These are phyloP conservation scores for Cryptomeria japonica DNA, from an alignment of 75 land plant species.

Conservation along the genomic window DNA sequence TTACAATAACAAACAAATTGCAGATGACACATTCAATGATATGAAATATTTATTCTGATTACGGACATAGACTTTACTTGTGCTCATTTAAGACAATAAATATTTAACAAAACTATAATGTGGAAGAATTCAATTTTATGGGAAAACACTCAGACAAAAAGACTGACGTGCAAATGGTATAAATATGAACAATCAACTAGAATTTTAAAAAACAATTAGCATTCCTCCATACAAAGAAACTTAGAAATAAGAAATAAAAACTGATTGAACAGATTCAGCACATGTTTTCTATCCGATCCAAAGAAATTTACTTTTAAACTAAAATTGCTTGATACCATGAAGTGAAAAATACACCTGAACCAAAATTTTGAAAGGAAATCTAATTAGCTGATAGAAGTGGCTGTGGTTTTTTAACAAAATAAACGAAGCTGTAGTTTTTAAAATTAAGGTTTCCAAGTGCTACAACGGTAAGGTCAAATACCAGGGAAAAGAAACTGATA, in stretches of 20 bases:
- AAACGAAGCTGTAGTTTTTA: background rate
- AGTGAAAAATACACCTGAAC: background rate
- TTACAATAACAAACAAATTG: background rate
- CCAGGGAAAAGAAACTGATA: background rate
- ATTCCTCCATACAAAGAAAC: background rate
- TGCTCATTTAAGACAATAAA: background rate
- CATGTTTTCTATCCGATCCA: background rate
- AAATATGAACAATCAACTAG: background rate
- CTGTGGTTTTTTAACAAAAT: background rate
- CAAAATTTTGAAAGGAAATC: background rate
- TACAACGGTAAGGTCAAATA: background rate
- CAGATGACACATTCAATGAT: background rate
- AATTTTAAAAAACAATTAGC: background rate
- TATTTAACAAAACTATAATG: background rate
- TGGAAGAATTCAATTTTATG: background rate
- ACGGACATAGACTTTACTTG: background rate
- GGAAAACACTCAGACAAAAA: background rate
- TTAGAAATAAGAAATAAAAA: background rate
- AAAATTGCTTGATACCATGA: background rate
- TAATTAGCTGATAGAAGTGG: background rate
- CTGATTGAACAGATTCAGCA: background rate
- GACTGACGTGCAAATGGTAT: background rate
- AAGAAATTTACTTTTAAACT: background rate
- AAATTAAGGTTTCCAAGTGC: background rate
- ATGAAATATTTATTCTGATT: background rate